These are phyloP conservation scores for Trichoderma aggressivum DNA, from an alignment of 2,329 filamentous ascomycete genomes.

Conservation along the genomic window DNA sequence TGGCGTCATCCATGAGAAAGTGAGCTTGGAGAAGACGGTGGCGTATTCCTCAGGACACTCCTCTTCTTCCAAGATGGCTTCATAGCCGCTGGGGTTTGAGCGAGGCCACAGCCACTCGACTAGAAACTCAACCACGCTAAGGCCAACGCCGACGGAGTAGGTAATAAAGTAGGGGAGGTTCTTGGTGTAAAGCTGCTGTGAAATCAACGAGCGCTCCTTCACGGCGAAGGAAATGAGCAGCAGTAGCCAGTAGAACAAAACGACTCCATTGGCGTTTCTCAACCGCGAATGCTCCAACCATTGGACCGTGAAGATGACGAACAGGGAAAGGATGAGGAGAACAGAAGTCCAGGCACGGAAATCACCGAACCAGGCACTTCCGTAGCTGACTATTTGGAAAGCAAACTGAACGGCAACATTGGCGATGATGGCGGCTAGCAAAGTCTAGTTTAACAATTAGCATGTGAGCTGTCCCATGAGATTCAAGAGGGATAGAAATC, in stretches of 20 bases:
- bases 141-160: slow-evolving; percentile 68
- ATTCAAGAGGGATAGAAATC: background rate
- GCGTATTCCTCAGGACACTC: slow-evolving; percentile 82
- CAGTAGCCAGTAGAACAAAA: slow-evolving; percentile 88
- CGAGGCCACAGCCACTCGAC: slow-evolving; percentile 89
- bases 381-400: slow-evolving; percentile 70
- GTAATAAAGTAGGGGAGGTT: slow-evolving; percentile 72
- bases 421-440: slow-evolving; percentile 65
- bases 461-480: background rate
- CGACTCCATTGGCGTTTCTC: slow-evolving; percentile 80
- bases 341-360: slow-evolving; percentile 83
- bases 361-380: slow-evolving; percentile 70
- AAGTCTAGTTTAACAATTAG: slow-evolving; percentile 34
- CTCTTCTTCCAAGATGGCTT: slow-evolving; percentile 55
- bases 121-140: slow-evolving; percentile 67
- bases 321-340: slow-evolving; percentile 67
- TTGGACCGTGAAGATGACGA: slow-evolving; percentile 74
- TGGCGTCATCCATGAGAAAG: slow-evolving; percentile 98
- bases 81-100: slow-evolving; percentile 54
- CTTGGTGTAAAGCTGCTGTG: slow-evolving; percentile 66
- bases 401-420: slow-evolving; percentile 69
- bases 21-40: slow-evolving; percentile 87
- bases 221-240: slow-evolving; percentile 73
- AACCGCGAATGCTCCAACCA: slow-evolving; percentile 83
- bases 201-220: slow-evolving; percentile 82